A percentile compares a stretch with the other conserved stretches of the same genome.
Evolutionary conservation across 1,139 yeast species (phyloP).

Genomic region (Taiozyma onychis): DNA sequence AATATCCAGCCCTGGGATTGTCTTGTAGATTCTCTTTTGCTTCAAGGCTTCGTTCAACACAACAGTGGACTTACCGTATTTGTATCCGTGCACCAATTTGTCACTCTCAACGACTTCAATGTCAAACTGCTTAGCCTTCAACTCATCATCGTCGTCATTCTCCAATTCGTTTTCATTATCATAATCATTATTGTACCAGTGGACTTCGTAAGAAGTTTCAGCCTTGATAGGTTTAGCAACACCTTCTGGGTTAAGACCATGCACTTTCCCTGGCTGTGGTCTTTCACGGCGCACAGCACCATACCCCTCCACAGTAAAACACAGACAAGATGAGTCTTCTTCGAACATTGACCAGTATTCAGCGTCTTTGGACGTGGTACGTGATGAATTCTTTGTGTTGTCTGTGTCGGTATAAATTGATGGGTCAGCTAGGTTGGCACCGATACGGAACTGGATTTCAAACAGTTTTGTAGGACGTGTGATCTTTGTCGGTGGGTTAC

Average conservation of each 20-base stretch:
- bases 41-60: constrained; percentile 43
- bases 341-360: constrained; percentile 5
- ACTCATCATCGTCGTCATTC: constrained; percentile 17
- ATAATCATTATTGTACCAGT: constrained; percentile 23
- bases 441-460: constrained; percentile 34
- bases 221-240: constrained; percentile 23
- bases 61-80: constrained; percentile 61
- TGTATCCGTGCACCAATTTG: constrained; percentile 46
- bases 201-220: constrained; percentile 26
- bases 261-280: constrained; percentile 31
- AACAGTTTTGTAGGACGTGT: constrained; percentile 34
- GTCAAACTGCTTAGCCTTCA: constrained; percentile 11
- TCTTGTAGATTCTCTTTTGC: constrained; percentile 35
- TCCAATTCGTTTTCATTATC: constrained; percentile 25
- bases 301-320: constrained; percentile 56
- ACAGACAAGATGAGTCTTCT: constrained; percentile 27
- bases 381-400: constrained; percentile 2
- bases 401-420: constrained; percentile 13
- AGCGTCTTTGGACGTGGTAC: constrained; percentile 1
- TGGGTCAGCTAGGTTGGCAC: constrained; percentile 27
- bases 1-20: constrained; percentile 52
- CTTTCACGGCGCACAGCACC: constrained; percentile 54
- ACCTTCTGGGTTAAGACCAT: constrained; percentile 19
- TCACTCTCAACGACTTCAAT: constrained; percentile 27
- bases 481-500: constrained; percentile 10